Evolutionary conservation across 257 asterid genomes (phyloP).

Genomic region (Parsonsia alboflavescens): DNA sequence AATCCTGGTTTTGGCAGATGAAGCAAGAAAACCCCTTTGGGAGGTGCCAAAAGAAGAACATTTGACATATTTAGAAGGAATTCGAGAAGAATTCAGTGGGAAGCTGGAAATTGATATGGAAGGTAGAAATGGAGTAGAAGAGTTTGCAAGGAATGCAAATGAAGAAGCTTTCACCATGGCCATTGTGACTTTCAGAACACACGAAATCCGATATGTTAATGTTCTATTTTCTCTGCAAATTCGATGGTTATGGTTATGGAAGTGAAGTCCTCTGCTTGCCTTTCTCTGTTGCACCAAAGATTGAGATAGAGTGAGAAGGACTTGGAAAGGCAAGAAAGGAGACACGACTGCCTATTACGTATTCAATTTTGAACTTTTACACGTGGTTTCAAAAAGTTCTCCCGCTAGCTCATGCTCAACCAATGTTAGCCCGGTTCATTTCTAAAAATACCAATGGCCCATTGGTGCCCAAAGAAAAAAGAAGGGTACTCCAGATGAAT

Average conservation of each 20-base stretch:
- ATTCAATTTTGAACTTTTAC: slow-evolving; percentile 14
- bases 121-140: slow-evolving; percentile 26
- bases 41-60: slow-evolving; percentile 3
- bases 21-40: slow-evolving; percentile 16
- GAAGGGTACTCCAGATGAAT: not conserved
- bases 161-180: slow-evolving; percentile 48
- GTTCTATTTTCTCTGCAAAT: not conserved
- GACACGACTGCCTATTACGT: slow-evolving; percentile 40
- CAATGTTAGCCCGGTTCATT: not conserved
- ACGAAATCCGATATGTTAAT: not conserved
- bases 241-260: not conserved
- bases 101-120: slow-evolving; percentile 19
- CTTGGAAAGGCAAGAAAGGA: slow-evolving; percentile 53
- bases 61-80: slow-evolving; percentile 9
- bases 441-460: not conserved
- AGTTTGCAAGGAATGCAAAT: slow-evolving; percentile 25
- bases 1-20: slow-evolving; percentile 22
- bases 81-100: slow-evolving; percentile 12
- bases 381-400: slow-evolving; percentile 48
- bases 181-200: slow-evolving; percentile 28
- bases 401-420: not conserved
- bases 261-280: not conserved
- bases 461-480: not conserved
- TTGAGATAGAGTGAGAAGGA: slow-evolving; percentile 20
- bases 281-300: not conserved